phyloP scores from a whole-genome alignment of 2,329 filamentous ascomycete species.

The Sporothrix schenckii region DNA sequence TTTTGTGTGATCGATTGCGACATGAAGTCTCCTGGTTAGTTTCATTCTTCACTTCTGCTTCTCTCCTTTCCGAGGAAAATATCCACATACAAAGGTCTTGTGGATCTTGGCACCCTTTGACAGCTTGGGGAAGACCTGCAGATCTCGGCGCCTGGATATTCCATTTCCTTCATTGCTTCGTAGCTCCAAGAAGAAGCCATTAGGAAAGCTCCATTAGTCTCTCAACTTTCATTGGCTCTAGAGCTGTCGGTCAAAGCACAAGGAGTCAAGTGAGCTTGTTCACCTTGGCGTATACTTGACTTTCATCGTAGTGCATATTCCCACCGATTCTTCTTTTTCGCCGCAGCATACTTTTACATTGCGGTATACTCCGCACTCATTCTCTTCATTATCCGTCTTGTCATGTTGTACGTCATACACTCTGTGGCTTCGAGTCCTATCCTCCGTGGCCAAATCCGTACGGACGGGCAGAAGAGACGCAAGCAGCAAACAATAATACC shows the following conservation, averaged over 20 bases:
- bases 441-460: background rate
- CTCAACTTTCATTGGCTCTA: background rate
- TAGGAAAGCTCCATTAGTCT: background rate
- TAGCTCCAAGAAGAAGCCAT: background rate
- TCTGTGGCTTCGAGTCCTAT: slow-evolving; percentile 1
- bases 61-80: background rate
- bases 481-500: background rate
- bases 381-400: background rate
- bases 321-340: background rate
- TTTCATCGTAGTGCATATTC: background rate
- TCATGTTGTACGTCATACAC: no score
- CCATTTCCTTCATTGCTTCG: slow-evolving; percentile 2
- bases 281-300: background rate
- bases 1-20: no score
- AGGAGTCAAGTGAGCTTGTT: background rate
- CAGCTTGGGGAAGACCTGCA: background rate
- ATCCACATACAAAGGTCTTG: background rate
- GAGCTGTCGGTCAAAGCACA: background rate
- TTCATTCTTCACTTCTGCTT: background rate
- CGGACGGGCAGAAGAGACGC: background rate
- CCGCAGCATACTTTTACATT: background rate
- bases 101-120: slow-evolving; percentile 2
- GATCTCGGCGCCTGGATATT: background rate
- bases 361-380: background rate
- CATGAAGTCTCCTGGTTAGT: no score